Percentiles rank a stretch among this genome's conserved stretches.
Evolutionary conservation across 2,329 filamentous ascomycete species (phyloP).

Genomic region (Fusarium equiseti): DNA sequence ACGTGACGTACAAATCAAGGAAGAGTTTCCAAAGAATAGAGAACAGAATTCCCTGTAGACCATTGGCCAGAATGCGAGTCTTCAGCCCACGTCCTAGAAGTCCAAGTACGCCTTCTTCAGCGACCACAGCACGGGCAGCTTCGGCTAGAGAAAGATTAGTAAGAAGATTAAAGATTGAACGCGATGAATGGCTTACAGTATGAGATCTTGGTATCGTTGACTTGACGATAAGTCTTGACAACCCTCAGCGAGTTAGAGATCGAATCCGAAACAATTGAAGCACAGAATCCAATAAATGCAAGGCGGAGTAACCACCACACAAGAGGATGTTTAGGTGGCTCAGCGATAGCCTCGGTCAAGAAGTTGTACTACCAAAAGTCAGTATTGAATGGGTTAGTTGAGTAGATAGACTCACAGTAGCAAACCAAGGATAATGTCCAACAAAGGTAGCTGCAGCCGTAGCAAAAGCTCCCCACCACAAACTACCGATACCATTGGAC

Average conservation of each 20-base stretch:
- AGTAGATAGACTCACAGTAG: slow-evolving; percentile 51
- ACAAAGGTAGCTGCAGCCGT: slow-evolving; percentile 63
- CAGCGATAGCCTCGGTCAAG: slow-evolving; percentile 54
- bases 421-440: slow-evolving; percentile 64
- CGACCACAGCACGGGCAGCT: slow-evolving; percentile 56
- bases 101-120: slow-evolving; percentile 57
- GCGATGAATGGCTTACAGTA: slow-evolving; percentile 52
- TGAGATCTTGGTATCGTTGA: slow-evolving; percentile 61
- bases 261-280: slow-evolving; percentile 59
- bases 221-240: slow-evolving; percentile 63
- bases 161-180: not conserved
- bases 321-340: slow-evolving; percentile 56
- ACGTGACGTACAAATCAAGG: slow-evolving; percentile 57
- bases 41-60: slow-evolving; percentile 60
- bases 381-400: not conserved
- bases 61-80: slow-evolving; percentile 62
- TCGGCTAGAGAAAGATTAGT: slow-evolving; percentile 50
- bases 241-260: slow-evolving; percentile 62
- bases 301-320: slow-evolving; percentile 58
- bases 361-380: slow-evolving; percentile 56
- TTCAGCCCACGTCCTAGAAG: slow-evolving; percentile 60
- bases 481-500: slow-evolving; percentile 57
- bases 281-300: slow-evolving; percentile 54
- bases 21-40: slow-evolving; percentile 64
- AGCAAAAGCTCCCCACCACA: slow-evolving; percentile 64